A percentile compares a stretch with the other conserved stretches of the same genome.
phyloP scores from a whole-genome alignment of 805 yeast genomes.

The Hanseniaspora vineae region DNA sequence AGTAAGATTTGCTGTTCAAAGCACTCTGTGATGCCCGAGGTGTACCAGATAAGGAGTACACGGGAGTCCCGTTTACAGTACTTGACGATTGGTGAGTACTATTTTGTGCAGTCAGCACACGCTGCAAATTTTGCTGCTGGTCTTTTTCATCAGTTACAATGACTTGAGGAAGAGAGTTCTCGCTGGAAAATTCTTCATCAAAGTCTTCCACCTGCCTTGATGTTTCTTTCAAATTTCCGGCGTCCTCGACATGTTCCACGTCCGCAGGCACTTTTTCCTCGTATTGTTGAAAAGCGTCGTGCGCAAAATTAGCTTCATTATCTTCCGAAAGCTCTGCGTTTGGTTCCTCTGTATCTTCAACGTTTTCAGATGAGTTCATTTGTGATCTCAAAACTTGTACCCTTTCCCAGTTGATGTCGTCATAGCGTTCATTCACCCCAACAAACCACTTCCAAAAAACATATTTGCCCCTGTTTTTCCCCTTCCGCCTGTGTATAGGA shows the following conservation, averaged over 20 bases:
- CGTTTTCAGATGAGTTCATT: neutral
- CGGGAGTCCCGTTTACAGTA: no score
- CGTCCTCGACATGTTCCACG: neutral
- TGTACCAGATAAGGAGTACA: no score
- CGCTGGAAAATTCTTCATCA: no score
- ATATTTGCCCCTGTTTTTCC: neutral
- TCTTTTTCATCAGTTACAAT: no score
- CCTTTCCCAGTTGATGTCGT: slow-evolving; percentile 40
- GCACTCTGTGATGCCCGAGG: no score
- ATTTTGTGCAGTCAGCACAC: no score
- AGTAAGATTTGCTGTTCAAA: no score
- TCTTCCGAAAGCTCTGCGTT: neutral
- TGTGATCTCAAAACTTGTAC: slow-evolving; percentile 2
- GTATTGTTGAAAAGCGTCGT: no score
- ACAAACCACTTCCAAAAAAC: slow-evolving; percentile 39
- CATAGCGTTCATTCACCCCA: slow-evolving; percentile 42
- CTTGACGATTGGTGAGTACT: no score
- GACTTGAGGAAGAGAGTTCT: no score
- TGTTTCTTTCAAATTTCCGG: neutral
- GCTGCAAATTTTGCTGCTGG: no score
- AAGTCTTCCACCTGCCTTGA: neutral
- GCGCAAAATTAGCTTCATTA: neutral
- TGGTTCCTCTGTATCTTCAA: neutral
- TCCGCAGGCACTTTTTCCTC: no score
- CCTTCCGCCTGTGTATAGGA: neutral